Base-by-base conservation (phyloP, 306 rosid species). In the Fragaria nilgerrensis region DNA sequence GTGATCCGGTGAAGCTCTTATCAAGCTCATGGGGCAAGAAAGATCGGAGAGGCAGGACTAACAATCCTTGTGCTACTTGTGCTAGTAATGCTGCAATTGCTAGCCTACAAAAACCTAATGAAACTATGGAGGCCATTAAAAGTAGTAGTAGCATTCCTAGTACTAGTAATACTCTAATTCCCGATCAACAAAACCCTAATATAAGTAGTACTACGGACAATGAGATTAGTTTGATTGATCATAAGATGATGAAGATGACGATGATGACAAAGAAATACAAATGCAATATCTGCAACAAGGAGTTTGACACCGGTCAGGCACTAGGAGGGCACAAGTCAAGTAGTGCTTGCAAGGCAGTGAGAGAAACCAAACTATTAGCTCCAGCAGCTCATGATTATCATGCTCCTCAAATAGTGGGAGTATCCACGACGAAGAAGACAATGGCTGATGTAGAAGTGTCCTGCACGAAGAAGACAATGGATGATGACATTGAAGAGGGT, bases 281-380 rank as follows among this genome's bases (percentile, higher is more conserved):
- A 32, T 63, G 43, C 68, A 32, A 32, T 27, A 14, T 16, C 7
- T 63, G 68, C 68, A 9, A 29, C 68, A 63, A 32, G 22, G 68
- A 63, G 68, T 63, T 63, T 29, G 68, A 63, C 37, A 63, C 43
- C 3, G 68, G 68, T 19, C 68, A 29, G 68, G 68, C 43, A 2
- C 68, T 63, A 8, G 68, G 68, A 29, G 68, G 68, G 68, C 68
- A 63, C 43, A 63, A 63, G 43, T 32, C 66, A 27, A 59, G 66
- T 59, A 59, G 68, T 32, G 8, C n/a, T 29, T 63, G 68, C 17
- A 63, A n/a, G 39, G 43, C 43, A 29, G 43, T 5, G n/a, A 16
- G n/a, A 63, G 39, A 15, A 63, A 29, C 41, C n/a, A 32, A 63
- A 32, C 1, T 63, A 15, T 2, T 29, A 63, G 43, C 43, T 63